Conservation (phyloP, 225 moss, liverwort and hornwort genomes). For the Sphagnum contortum region DNA sequence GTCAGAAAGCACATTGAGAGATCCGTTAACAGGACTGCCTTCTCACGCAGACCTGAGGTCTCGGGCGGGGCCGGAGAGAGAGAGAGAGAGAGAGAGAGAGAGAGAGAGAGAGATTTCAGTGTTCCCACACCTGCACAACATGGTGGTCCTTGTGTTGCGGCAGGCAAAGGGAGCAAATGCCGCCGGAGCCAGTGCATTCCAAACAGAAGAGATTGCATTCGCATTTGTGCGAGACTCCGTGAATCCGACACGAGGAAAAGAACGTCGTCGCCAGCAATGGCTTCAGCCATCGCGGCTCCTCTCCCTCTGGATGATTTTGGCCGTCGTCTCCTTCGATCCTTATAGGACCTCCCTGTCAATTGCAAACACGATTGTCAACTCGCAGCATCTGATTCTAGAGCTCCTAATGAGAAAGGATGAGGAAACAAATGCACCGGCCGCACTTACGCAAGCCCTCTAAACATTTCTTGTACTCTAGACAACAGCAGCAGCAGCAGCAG, state of each 20-base stretch:
- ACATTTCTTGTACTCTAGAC: neutral
- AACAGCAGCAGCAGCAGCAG: too few relatives aligned
- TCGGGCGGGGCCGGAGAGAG: too few relatives aligned
- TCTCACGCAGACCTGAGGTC: too few relatives aligned
- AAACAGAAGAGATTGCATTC: constrained; percentile 81
- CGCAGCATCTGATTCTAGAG: neutral
- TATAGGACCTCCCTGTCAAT: constrained; percentile 9
- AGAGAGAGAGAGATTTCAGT: neutral
- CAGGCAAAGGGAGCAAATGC: constrained; percentile 54
- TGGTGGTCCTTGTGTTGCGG: constrained; percentile 52
- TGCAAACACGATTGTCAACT: neutral
- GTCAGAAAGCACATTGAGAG: too few relatives aligned
- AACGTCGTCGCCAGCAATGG: constrained; percentile 57
- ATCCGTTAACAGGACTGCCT: too few relatives aligned
- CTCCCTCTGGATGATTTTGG: constrained; percentile 11
- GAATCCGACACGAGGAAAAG: constrained; percentile 52
- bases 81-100: neutral
- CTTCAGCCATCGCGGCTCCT: constrained; percentile 52
- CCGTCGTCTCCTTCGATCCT: constrained; percentile 2
- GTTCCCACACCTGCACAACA: constrained; percentile 46
- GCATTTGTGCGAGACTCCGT: constrained; percentile 47
- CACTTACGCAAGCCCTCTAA: neutral
- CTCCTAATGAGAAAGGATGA: too few relatives aligned
- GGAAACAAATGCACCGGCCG: neutral
- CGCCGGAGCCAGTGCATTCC: constrained; percentile 40